Evolutionary conservation across 495 filamentous ascomycete genomes (phyloP).

Genomic region (Penicillium nucicola): DNA sequence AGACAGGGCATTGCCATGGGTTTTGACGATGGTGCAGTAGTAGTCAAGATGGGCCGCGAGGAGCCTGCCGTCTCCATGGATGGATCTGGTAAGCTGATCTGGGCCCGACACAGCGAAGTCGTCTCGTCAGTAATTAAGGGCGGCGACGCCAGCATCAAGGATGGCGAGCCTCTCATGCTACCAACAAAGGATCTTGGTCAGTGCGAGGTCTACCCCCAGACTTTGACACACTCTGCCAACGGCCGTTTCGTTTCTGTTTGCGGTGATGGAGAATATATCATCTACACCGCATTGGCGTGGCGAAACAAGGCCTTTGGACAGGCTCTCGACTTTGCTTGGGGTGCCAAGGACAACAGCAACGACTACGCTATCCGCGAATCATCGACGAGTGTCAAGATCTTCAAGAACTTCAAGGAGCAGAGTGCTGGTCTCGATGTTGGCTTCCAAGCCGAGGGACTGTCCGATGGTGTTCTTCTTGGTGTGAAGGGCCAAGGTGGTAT

Average conservation of each 20-base stretch:
- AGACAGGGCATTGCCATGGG: conserved; percentile 92
- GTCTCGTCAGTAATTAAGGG: conserved; percentile 94
- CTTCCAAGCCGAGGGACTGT: conserved; percentile 90
- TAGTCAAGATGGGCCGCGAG: conserved; percentile 95
- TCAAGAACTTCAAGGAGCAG: conserved; percentile 96
- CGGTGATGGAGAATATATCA: conserved; percentile 97
- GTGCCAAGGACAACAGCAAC: conserved; percentile 95
- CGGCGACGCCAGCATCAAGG: conserved; percentile 76
- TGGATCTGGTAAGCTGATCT: conserved; percentile 88
- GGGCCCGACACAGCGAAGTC: conserved; percentile 91
- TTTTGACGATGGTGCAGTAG: conserved; percentile 97
- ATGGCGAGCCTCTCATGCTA: conserved; percentile 79
- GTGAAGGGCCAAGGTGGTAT: conserved; percentile 93
- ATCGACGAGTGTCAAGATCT: conserved; percentile 88
- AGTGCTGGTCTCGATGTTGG: conserved; percentile 86
- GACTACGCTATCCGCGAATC: conserved; percentile 97
- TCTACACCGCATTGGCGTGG: conserved; percentile 96
- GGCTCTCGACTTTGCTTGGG: conserved; percentile 96
- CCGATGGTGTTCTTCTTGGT: conserved; percentile 86
- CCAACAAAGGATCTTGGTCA: conserved; percentile 92
- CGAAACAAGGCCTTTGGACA: conserved; percentile 96
- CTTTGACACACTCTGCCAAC: conserved; percentile 91
- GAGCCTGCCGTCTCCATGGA: conserved; percentile 99
- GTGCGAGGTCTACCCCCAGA: conserved; percentile 96
- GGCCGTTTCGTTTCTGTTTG: conserved; percentile 96